phyloP scores from a whole-genome alignment of 768 basidiomycete species.

The Gloeostereum incarnatum region DNA sequence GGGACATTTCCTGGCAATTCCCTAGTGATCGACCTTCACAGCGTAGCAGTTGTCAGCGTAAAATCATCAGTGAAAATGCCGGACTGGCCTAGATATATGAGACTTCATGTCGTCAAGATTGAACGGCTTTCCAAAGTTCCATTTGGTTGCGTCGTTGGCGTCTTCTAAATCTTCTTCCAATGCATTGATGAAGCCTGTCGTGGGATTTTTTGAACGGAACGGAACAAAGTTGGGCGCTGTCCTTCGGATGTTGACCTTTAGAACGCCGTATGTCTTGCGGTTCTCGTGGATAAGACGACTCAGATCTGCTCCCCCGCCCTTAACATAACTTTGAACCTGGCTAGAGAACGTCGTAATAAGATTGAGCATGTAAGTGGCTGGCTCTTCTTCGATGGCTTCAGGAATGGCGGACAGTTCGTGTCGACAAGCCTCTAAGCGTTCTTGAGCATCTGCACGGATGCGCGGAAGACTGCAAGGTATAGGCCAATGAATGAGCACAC shows the following conservation, averaged over 20 bases:
- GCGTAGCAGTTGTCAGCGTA: not conserved
- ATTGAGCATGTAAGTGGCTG: slow-evolving; percentile 24
- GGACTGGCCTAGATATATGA: slow-evolving; percentile 21
- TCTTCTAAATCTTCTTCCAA: slow-evolving; percentile 11
- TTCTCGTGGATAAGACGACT: slow-evolving; percentile 17
- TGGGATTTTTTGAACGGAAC: slow-evolving; percentile 2
- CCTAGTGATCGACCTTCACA: slow-evolving; percentile 7
- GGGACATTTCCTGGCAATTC: slow-evolving; percentile 22
- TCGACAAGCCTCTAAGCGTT: slow-evolving; percentile 16
- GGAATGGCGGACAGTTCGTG: slow-evolving; percentile 19
- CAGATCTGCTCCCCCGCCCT: slow-evolving; percentile 11
- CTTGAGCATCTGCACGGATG: slow-evolving; percentile 16
- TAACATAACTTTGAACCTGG: slow-evolving; percentile 17
- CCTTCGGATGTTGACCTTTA: slow-evolving; percentile 20
- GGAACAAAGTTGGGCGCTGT: slow-evolving; percentile 29
- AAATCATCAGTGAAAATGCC: not conserved
- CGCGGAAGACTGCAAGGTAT: slow-evolving; percentile 10
- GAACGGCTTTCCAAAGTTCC: slow-evolving; percentile 12
- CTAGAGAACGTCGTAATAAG: slow-evolving; percentile 23
- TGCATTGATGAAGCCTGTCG: slow-evolving; percentile 6
- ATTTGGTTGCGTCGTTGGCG: slow-evolving; percentile 7
- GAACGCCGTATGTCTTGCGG: slow-evolving; percentile 14
- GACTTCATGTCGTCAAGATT: slow-evolving; percentile 22
- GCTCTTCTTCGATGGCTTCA: slow-evolving; percentile 19
- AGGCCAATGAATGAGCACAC: not conserved